These are phyloP conservation scores for Blastomyces parvus DNA, from an alignment of 2,329 filamentous ascomycete species.

Conservation along the genomic window DNA sequence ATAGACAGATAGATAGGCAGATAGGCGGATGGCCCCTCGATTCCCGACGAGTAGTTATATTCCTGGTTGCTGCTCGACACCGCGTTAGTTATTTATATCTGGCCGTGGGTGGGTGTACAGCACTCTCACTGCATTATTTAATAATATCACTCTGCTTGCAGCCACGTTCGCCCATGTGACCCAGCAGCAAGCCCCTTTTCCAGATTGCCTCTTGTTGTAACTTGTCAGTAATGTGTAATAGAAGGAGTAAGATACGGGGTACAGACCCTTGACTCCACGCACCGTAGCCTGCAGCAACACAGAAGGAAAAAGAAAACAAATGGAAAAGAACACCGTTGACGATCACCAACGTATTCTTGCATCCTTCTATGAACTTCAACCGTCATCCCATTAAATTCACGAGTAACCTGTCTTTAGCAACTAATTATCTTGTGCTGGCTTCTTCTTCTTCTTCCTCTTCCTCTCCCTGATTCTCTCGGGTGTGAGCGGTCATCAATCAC, in stretches of 20 bases:
- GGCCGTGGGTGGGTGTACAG: background rate
- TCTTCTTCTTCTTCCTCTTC: background rate
- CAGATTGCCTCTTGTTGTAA: background rate
- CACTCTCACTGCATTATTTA: too few relatives aligned
- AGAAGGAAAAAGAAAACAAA: background rate
- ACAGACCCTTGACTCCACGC: background rate
- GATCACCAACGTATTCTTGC: background rate
- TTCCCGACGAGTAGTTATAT: background rate
- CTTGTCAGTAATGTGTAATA: too few relatives aligned
- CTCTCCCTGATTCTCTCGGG: too few relatives aligned
- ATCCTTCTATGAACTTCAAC: background rate
- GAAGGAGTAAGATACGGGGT: background rate
- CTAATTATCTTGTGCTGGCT: background rate
- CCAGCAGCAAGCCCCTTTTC: background rate
- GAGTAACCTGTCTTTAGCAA: background rate
- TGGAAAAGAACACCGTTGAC: background rate
- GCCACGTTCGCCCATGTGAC: background rate
- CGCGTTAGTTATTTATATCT: background rate
- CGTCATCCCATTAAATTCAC: background rate
- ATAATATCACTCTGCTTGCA: background rate
- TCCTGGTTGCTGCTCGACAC: background rate
- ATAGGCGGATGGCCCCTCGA: background rate
- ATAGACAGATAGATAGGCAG: background rate
- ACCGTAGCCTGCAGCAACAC: background rate
- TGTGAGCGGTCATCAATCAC: slow-evolving; percentile 1